Evolutionary conservation across 2,329 filamentous ascomycete genomes (phyloP), one percentile per base, ranked within the genome.

Genomic region (Aspergillus floridensis): DNA sequence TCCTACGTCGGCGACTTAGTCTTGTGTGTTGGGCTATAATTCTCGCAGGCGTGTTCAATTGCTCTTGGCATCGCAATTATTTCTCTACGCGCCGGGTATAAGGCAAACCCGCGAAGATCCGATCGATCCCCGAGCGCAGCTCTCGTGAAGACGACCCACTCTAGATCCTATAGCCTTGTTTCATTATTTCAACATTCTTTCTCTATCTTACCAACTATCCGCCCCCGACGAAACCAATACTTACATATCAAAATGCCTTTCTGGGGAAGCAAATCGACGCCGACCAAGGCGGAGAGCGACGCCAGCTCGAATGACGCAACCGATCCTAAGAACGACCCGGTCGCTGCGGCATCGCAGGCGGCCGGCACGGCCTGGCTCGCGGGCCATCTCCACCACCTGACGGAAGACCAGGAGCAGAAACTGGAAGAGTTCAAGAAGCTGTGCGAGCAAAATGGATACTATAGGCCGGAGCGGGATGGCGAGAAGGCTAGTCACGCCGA

Each of bases 361-460:
- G 65, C 72, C 6, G 71, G 74, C 22, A 73, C 70, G 11, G 74
- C 66, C 38, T 76, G 74, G 74, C 66, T 76, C 41, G 71, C 71
- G 10, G 92, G 91, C n/a, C 92, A 96, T 73, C 79, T 93, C 49
- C 88, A 91, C 52, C 88, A 93, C 75, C 82, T 97, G 61, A 90
- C 80, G 26, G 79, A 82, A 21, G 80, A 84, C 53, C 90, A 97
- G 78, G 82, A 87, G 65, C 77, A 81, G 31, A 86, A 88, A 19
- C 81, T 97, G 53, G 74, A 77, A 24, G 81, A 85, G 47, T 96
- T 97, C 82, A 96, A 93, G 79, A 72, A 74, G 11, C 72, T 89
- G 41, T 82, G 90, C 35, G 79, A 83, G 64, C 82, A 90, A 70
- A 84, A 87, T 64, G 87, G 86, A 8, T 82, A 80, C 64, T 81